Conservation (phyloP, 2,329 filamentous ascomycete species). For the Xylaria multiplex region DNA sequence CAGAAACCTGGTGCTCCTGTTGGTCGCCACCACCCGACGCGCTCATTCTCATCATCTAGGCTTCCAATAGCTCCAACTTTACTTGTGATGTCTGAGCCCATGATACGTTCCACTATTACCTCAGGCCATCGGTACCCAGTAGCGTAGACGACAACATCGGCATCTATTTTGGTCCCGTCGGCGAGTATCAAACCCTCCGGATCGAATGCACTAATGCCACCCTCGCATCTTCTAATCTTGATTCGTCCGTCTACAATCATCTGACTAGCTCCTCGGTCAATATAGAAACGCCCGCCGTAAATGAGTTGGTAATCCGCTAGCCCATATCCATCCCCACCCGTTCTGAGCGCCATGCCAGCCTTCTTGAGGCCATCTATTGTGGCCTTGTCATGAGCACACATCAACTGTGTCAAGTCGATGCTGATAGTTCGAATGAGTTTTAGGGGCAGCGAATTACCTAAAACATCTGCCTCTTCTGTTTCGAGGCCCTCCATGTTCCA, state of each 20-base stretch:
- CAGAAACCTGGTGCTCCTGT: neutral
- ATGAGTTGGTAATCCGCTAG: conserved; percentile 1
- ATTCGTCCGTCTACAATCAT: neutral
- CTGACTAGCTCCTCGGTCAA: neutral
- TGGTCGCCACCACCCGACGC: conserved; percentile 1
- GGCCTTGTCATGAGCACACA: neutral
- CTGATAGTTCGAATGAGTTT: conserved; percentile 2
- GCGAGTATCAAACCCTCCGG: neutral
- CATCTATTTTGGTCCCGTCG: neutral
- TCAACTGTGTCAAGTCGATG: neutral
- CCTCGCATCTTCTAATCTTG: neutral
- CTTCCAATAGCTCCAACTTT: neutral
- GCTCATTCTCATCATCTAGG: neutral
- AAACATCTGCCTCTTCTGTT: neutral
- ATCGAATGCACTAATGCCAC: neutral
- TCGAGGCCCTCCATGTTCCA: neutral
- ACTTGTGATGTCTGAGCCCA: neutral
- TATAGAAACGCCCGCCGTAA: neutral
- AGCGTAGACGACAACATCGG: neutral
- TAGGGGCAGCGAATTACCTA: neutral
- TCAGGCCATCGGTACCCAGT: neutral
- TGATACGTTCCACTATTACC: neutral
- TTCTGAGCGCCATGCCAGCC: neutral
- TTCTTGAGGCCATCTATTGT: neutral
- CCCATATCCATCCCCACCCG: neutral